phyloP scores from a whole-genome alignment of 495 filamentous ascomycete genomes.

The Talaromyces stipitatus region DNA sequence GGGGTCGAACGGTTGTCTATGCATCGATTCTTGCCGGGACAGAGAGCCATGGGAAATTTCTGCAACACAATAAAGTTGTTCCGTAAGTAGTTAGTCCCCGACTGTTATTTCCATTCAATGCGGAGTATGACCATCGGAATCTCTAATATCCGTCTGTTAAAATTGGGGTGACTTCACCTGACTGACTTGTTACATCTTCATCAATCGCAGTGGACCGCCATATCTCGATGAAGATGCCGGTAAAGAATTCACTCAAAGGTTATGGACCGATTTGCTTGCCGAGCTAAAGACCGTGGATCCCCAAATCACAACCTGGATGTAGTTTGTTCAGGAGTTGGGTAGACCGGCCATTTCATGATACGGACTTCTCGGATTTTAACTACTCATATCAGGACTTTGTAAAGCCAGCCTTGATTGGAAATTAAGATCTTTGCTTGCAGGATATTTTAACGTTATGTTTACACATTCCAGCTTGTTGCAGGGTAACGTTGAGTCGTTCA shows the following conservation, averaged over 20 bases:
- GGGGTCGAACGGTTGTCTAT: constrained; percentile 10
- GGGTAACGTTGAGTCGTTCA: too few species aligned
- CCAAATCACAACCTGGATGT: background rate
- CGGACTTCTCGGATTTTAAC: background rate
- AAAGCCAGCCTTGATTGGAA: background rate
- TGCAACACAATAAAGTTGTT: constrained; percentile 7
- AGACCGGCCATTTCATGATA: background rate
- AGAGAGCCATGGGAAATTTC: constrained; percentile 20
- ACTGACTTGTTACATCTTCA: background rate
- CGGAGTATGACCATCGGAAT: background rate
- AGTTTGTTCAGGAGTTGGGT: background rate
- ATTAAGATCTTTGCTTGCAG: background rate
- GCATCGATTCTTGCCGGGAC: constrained; percentile 10
- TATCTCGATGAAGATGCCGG: background rate
- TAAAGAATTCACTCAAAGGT: background rate
- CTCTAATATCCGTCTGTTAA: background rate
- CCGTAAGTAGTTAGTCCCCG: background rate
- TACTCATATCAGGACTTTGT: background rate
- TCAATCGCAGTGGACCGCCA: background rate
- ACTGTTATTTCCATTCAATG: background rate
- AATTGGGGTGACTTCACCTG: background rate
- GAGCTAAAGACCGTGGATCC: background rate
- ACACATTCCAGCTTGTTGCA: too few species aligned
- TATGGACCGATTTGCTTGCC: background rate
- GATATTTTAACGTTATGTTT: background rate